Evolutionary conservation across 495 filamentous ascomycete species (phyloP).

Genomic region (Talaromyces ruber): DNA sequence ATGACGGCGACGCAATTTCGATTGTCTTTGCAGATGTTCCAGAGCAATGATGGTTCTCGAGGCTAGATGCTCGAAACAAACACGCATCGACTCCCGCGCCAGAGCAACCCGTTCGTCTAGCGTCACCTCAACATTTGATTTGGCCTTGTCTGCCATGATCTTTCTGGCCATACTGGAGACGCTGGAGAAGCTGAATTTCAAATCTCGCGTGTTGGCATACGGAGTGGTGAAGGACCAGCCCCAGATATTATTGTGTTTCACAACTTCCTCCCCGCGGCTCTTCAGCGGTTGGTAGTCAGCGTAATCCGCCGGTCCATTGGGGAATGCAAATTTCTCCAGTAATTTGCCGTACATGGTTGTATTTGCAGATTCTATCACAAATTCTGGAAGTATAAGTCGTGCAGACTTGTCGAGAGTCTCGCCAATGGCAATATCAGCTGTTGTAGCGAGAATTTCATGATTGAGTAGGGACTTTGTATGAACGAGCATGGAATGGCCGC

Average conservation of each 20-base stretch:
- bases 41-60: conserved; percentile 63
- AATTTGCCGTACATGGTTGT: conserved; percentile 68
- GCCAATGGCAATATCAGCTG: conserved; percentile 70
- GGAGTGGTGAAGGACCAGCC: conserved; percentile 53
- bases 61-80: conserved; percentile 85
- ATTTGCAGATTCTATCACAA: conserved; percentile 30
- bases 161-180: conserved; percentile 45
- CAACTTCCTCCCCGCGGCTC: conserved; percentile 43
- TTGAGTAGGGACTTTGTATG: conserved; percentile 55
- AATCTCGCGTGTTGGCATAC: conserved; percentile 36
- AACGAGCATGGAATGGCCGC: conserved; percentile 84
- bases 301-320: conserved; percentile 34
- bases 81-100: conserved; percentile 62
- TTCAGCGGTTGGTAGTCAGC: conserved; percentile 49
- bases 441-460: conserved; percentile 64
- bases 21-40: conserved; percentile 19
- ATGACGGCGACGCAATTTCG: conserved; percentile 9
- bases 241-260: conserved; percentile 32
- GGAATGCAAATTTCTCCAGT: conserved; percentile 67
- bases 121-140: conserved; percentile 12
- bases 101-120: conserved; percentile 48
- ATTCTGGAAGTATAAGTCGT: conserved; percentile 56
- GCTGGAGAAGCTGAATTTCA: conserved; percentile 60
- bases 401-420: conserved; percentile 80
- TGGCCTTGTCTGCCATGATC: conserved; percentile 25